These are phyloP conservation scores for Candida corydali DNA, from an alignment of 805 yeast species.

Conservation along the genomic window DNA sequence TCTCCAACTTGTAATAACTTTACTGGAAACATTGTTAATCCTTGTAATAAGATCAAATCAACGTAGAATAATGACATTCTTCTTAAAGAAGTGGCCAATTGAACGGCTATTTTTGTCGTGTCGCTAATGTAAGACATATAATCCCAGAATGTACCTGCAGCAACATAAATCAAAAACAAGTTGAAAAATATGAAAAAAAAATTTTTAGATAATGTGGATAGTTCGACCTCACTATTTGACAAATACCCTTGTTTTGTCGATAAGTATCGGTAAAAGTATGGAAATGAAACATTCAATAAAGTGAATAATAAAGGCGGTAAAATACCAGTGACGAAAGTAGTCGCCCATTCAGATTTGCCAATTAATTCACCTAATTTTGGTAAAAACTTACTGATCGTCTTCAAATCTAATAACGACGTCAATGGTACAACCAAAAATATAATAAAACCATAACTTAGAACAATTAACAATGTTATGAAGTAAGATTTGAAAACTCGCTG, in stretches of 20 bases:
- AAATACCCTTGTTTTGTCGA: slow-evolving; percentile 49
- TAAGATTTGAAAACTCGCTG: slow-evolving; percentile 36
- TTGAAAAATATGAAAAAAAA: slow-evolving; percentile 59
- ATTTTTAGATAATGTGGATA: slow-evolving; percentile 54
- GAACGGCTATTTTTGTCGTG: slow-evolving; percentile 83
- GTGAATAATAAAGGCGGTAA: slow-evolving; percentile 60
- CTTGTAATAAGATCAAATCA: slow-evolving; percentile 76
- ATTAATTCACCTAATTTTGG: slow-evolving; percentile 55
- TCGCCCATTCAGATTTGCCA: slow-evolving; percentile 45
- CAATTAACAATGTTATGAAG: slow-evolving; percentile 39
- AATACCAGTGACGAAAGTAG: slow-evolving; percentile 57
- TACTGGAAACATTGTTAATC: slow-evolving; percentile 87
- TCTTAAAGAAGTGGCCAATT: slow-evolving; percentile 75
- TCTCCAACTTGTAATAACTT: slow-evolving; percentile 68
- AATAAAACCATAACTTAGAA: slow-evolving; percentile 47
- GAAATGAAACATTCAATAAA: slow-evolving; percentile 47
- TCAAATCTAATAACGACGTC: slow-evolving; percentile 52
- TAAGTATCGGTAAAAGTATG: slow-evolving; percentile 51
- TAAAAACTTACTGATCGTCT: slow-evolving; percentile 54
- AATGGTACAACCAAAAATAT: slow-evolving; percentile 55
- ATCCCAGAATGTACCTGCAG: slow-evolving; percentile 60
- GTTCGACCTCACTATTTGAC: slow-evolving; percentile 56
- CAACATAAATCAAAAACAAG: slow-evolving; percentile 56
- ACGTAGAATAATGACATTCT: slow-evolving; percentile 84
- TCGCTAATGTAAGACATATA: slow-evolving; percentile 61